Evolutionary conservation across 2,329 filamentous ascomycete genomes (phyloP), one percentile per base, ranked within the genome.

Genomic region (Paraphaeosphaeria minitans): DNA sequence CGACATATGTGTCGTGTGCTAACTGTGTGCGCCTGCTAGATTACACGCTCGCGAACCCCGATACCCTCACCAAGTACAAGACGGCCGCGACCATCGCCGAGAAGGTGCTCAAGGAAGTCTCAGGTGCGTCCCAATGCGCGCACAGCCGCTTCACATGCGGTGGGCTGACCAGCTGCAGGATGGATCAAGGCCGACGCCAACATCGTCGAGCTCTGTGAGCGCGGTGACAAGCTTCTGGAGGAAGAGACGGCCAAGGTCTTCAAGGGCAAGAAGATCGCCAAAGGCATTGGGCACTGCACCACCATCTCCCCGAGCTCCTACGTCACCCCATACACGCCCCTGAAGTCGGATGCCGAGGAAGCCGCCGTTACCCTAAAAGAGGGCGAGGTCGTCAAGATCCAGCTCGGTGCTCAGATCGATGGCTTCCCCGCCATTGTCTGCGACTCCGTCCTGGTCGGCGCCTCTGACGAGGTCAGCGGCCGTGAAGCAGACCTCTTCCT

Each of bases 11-110:
- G 62, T 65, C 58, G 58, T 47, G 56, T 67, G 66, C 72, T 75
- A 67, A 75, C 47, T 53, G 51, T 55, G 51, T 37, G 41, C 43
- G 53, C 56, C 31, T 66, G 65, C 29, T 35, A 96, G 92, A 96
- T 79, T 93, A 96, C 83, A 86, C 91, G 69, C 87, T 97, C 79
- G 91, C 88, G 80, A 95, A 96, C 84, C 92, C 91, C 62, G 91
- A 96, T 79, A 97, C 93, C 73, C 86, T 99, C 72, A 98, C 95
- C 82, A 99, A 98, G 86, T 98, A 98, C 87, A 98, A 97, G 89
- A 93, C 91, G 67, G 95, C 95, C 58, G 94, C 91, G 64, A 85
- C 91, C 78, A 98, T 99, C 81, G 95, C 94, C 53, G 92, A 97
- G 79, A 97, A 94, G 83, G 94, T 96, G 69, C 87, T 99, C 69